Evolutionary conservation across 805 yeast genomes (phyloP).

Genomic region (Candida methanosorbosa): DNA sequence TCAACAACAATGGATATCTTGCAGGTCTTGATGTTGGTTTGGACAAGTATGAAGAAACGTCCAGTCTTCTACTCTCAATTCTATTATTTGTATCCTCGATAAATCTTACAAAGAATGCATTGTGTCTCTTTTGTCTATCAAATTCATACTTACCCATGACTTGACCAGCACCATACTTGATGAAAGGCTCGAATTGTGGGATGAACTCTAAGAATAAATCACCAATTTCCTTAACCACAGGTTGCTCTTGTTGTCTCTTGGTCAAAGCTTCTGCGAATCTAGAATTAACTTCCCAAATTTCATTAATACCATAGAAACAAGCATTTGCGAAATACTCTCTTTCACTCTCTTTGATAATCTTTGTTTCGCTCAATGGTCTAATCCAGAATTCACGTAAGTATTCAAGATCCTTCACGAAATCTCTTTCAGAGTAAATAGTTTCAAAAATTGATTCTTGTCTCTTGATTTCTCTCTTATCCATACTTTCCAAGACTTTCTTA

Average conservation of each 20-base stretch:
- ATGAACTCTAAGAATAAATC: slow-evolving; percentile 81
- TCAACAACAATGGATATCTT: slow-evolving; percentile 77
- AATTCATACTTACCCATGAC: slow-evolving; percentile 92
- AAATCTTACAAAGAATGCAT: slow-evolving; percentile 86
- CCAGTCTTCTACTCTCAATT: slow-evolving; percentile 81
- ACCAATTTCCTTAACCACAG: slow-evolving; percentile 79
- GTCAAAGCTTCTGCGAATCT: slow-evolving; percentile 85
- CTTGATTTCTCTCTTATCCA: slow-evolving; percentile 79
- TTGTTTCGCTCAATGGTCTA: slow-evolving; percentile 78
- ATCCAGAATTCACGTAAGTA: slow-evolving; percentile 91
- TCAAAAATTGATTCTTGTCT: slow-evolving; percentile 95
- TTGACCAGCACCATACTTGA: slow-evolving; percentile 88
- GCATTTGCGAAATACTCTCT: slow-evolving; percentile 87
- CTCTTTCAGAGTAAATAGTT: slow-evolving; percentile 87
- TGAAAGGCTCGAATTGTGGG: slow-evolving; percentile 85
- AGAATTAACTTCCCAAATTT: slow-evolving; percentile 75
- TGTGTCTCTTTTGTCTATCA: slow-evolving; percentile 86
- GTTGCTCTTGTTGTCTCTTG: slow-evolving; percentile 75
- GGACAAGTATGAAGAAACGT: slow-evolving; percentile 85
- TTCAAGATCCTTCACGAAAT: slow-evolving; percentile 90
- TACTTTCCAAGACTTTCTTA: slow-evolving; percentile 61
- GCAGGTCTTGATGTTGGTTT: slow-evolving; percentile 97
- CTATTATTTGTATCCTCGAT: slow-evolving; percentile 83
- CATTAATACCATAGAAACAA: slow-evolving; percentile 85
- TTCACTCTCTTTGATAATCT: slow-evolving; percentile 80